These are phyloP conservation scores for Misopates orontium DNA, from an alignment of 257 asterid species.

Conservation along the genomic window DNA sequence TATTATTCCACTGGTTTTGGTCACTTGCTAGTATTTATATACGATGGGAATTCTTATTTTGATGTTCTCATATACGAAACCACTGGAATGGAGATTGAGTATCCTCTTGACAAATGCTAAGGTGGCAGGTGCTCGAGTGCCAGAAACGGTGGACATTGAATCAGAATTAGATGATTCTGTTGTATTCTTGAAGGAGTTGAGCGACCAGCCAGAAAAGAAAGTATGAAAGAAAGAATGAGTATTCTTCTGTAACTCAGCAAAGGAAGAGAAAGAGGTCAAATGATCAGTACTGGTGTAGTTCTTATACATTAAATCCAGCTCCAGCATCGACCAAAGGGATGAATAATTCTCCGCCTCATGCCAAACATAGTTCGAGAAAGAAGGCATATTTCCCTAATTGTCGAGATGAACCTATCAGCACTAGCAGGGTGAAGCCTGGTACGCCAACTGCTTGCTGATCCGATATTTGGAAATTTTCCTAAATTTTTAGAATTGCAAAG, in stretches of 20 bases:
- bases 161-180: constrained; percentile 13
- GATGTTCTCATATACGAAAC: constrained; percentile 35
- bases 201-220: no score
- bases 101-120: constrained; percentile 4
- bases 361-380: background rate
- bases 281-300: no score
- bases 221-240: no score
- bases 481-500: background rate
- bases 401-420: no score
- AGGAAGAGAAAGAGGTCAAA: background rate
- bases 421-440: no score
- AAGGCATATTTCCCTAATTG: no score
- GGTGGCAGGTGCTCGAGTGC: background rate
- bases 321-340: no score
- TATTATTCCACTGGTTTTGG: constrained; percentile 21
- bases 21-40: constrained; percentile 30
- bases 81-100: constrained; percentile 34
- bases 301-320: no score
- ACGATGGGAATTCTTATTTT: constrained; percentile 27
- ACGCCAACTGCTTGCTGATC: no score
- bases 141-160: background rate
- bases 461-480: no score
- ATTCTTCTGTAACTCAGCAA: background rate
- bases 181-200: background rate
- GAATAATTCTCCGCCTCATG: background rate